Conservation (phyloP, 2,329 filamentous ascomycete species). For the Colletotrichum lentis region DNA sequence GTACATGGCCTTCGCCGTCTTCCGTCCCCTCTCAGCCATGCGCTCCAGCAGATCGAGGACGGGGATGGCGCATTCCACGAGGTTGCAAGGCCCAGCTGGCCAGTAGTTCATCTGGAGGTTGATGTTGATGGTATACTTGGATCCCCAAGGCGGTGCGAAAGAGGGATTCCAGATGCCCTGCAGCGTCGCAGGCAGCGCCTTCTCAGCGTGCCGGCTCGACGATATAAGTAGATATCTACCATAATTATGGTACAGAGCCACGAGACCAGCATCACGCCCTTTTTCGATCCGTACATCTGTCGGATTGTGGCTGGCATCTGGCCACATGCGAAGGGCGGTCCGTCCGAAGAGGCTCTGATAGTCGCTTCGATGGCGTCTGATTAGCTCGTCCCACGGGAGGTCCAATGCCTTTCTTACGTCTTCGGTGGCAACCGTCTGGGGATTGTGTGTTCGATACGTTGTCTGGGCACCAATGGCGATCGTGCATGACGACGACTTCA, state of each 20-base stretch:
- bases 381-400: constrained; percentile 37
- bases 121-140: constrained; percentile 56
- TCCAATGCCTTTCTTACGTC: constrained; percentile 41
- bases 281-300: constrained; percentile 39
- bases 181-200: constrained; percentile 51
- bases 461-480: constrained; percentile 52
- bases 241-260: constrained; percentile 39
- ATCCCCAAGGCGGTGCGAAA: constrained; percentile 52
- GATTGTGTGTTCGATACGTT: constrained; percentile 47
- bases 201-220: constrained; percentile 29
- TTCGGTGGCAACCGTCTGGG: constrained; percentile 42
- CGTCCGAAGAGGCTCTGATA: constrained; percentile 41
- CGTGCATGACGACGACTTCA: constrained; percentile 48
- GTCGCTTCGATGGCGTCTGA: constrained; percentile 40
- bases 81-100: constrained; percentile 41
- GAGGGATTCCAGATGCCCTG: constrained; percentile 56
- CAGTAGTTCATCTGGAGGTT: constrained; percentile 56
- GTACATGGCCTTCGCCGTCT: constrained; percentile 47
- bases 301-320: constrained; percentile 38
- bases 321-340: constrained; percentile 41
- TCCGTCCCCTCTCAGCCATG: constrained; percentile 46
- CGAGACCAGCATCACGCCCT: constrained; percentile 40
- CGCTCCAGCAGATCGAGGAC: constrained; percentile 46
- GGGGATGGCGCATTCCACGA: constrained; percentile 32
- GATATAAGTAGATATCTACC: constrained; percentile 40